A percentile compares a stretch with the other conserved stretches of the same genome.
phyloP scores from a whole-genome alignment of 2,329 filamentous ascomycete genomes.

The Graphilbum fragrans region DNA sequence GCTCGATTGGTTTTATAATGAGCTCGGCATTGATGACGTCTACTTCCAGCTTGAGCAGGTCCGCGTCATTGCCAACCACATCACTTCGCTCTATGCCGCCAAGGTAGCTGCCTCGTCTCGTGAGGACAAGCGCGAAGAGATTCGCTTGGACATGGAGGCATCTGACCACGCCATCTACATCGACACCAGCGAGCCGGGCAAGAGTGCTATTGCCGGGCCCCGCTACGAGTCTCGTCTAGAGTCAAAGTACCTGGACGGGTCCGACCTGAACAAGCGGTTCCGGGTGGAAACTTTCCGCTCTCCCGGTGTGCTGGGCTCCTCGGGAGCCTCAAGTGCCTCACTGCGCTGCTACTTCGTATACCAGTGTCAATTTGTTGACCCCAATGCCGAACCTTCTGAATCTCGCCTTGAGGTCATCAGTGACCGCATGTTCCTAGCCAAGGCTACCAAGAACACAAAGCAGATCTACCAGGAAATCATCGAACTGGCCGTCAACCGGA shows the following conservation, averaged over 20 bases:
- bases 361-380: conserved; percentile 79
- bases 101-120: conserved; percentile 90
- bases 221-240: conserved; percentile 89
- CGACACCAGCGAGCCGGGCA: conserved; percentile 85
- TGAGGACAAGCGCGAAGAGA: conserved; percentile 88
- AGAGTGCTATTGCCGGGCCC: conserved; percentile 66
- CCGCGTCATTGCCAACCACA: conserved; percentile 81
- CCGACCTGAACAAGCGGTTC: conserved; percentile 61
- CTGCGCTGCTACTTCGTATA: conserved; percentile 98
- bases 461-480: conserved; percentile 93
- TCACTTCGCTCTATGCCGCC: conserved; percentile 91
- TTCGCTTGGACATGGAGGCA: conserved; percentile 90
- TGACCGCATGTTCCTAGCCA: conserved; percentile 87
- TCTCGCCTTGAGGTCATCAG: conserved; percentile 84
- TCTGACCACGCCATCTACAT: conserved; percentile 95
- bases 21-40: conserved; percentile 91
- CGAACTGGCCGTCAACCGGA: conserved; percentile 67
- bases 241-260: conserved; percentile 84
- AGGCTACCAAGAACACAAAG: conserved; percentile 92
- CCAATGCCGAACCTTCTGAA: conserved; percentile 63
- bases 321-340: conserved; percentile 56
- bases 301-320: conserved; percentile 60
- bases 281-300: conserved; percentile 97
- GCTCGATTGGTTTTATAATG: conserved; percentile 93
- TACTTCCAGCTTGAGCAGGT: conserved; percentile 89